Conservation (phyloP, 352 stramenopile genomes). For the Pythium plurisporium region DNA sequence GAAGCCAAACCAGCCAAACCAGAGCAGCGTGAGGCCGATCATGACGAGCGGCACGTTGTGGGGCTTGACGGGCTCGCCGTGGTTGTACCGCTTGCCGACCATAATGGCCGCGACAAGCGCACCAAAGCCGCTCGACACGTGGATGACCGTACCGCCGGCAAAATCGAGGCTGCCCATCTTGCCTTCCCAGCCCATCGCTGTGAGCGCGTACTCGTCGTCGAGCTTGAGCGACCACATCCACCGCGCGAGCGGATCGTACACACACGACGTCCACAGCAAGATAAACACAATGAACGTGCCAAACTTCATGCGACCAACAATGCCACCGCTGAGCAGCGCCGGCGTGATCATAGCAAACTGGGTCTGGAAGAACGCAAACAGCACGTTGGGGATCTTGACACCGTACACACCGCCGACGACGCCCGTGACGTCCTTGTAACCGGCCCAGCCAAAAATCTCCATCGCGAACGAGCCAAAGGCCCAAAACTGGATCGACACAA, state of each 20-base stretch:
- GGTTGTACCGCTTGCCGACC: slow-evolving; percentile 71
- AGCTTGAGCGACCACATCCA: slow-evolving; percentile 84
- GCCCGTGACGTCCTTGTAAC: slow-evolving; percentile 52
- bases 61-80: slow-evolving; percentile 60
- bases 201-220: slow-evolving; percentile 39
- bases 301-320: slow-evolving; percentile 85
- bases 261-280: slow-evolving; percentile 72
- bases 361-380: slow-evolving; percentile 81
- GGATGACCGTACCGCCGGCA: slow-evolving; percentile 79
- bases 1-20: slow-evolving; percentile 88
- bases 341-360: slow-evolving; percentile 82
- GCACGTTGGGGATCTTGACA: slow-evolving; percentile 51
- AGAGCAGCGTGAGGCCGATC: slow-evolving; percentile 69
- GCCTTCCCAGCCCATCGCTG: slow-evolving; percentile 51
- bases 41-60: slow-evolving; percentile 86
- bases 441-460: slow-evolving; percentile 54
- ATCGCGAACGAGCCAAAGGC: slow-evolving; percentile 59
- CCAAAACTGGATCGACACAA: slow-evolving; percentile 83
- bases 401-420: slow-evolving; percentile 48
- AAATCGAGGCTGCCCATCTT: slow-evolving; percentile 80
- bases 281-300: slow-evolving; percentile 71
- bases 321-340: slow-evolving; percentile 65
- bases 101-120: slow-evolving; percentile 66
- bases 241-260: slow-evolving; percentile 81
- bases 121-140: slow-evolving; percentile 76